A percentile compares a stretch with the other conserved stretches of the same genome.
Conservation (phyloP, 2,329 filamentous ascomycete genomes). For the Erysiphe pulchra region DNA sequence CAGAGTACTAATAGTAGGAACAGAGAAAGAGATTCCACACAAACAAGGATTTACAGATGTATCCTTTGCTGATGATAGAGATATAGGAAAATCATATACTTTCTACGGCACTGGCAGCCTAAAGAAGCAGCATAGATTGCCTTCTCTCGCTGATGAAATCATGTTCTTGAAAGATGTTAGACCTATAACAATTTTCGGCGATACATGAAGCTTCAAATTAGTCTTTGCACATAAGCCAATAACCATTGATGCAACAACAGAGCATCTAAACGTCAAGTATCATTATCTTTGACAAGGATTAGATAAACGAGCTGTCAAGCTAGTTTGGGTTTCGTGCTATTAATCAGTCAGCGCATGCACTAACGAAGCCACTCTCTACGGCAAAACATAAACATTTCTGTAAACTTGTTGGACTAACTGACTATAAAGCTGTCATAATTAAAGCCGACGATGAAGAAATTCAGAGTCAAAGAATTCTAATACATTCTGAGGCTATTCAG, state of each 20-base stretch:
- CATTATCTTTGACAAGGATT: slow-evolving; percentile 1
- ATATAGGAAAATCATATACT: neutral
- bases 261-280: slow-evolving; percentile 1
- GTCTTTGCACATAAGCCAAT: neutral
- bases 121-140: slow-evolving; percentile 1
- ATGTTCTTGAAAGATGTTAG: neutral
- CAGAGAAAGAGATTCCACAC: neutral
- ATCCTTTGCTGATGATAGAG: neutral
- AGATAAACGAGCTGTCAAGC: neutral
- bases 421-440: neutral
- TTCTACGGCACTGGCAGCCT: neutral
- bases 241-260: neutral
- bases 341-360: neutral
- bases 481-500: no score
- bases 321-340: neutral
- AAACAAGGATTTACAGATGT: neutral
- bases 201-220: no score
- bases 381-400: neutral
- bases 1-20: neutral
- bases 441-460: neutral
- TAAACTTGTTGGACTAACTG: neutral
- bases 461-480: no score
- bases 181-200: neutral
- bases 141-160: neutral
- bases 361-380: slow-evolving; percentile 5